A percentile compares a stretch with the other conserved stretches of the same genome.
These are phyloP conservation scores for Anisogramma anomala DNA, from an alignment of 2,329 filamentous ascomycete genomes.

Conservation along the genomic window DNA sequence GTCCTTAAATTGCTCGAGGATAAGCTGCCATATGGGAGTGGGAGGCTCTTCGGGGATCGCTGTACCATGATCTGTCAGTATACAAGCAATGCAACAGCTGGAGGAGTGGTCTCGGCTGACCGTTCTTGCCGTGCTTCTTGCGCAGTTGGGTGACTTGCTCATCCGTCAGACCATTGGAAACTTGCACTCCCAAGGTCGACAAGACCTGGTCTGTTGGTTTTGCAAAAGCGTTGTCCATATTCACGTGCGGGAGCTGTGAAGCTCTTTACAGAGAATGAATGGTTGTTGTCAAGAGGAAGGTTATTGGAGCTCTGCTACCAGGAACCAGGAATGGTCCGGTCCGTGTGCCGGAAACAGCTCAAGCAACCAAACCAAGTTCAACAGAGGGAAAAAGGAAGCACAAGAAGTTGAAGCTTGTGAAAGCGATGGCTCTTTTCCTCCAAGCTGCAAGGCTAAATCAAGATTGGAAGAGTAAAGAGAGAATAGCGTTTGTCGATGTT, in stretches of 20 bases:
- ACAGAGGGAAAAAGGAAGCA: background rate
- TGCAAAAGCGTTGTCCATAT: conserved; percentile 54
- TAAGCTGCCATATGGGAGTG: conserved; percentile 90
- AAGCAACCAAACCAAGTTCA: background rate
- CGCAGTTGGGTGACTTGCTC: conserved; percentile 45
- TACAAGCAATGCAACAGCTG: background rate
- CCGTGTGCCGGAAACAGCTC: background rate
- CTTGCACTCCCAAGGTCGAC: conserved; percentile 44
- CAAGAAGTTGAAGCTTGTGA: background rate
- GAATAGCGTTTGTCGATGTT: background rate
- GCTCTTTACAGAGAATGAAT: conserved; percentile 13
- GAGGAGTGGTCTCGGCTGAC: conserved; percentile 31
- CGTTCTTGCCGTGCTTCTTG: conserved; percentile 53
- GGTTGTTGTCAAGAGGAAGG: conserved; percentile 11
- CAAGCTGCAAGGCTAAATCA: background rate
- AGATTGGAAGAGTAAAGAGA: background rate
- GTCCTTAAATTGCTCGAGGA: conserved; percentile 98
- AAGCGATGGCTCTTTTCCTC: too few relatives aligned
- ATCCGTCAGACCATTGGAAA: conserved; percentile 43
- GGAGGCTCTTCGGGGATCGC: conserved; percentile 76
- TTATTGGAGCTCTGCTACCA: conserved; percentile 5
- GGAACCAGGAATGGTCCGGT: background rate
- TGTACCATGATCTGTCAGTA: conserved; percentile 19
- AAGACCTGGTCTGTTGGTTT: conserved; percentile 48
- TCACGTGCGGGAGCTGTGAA: conserved; percentile 9